phyloP scores from a whole-genome alignment of 31 red algal genomes.

The Asparagopsis taxiformis region DNA sequence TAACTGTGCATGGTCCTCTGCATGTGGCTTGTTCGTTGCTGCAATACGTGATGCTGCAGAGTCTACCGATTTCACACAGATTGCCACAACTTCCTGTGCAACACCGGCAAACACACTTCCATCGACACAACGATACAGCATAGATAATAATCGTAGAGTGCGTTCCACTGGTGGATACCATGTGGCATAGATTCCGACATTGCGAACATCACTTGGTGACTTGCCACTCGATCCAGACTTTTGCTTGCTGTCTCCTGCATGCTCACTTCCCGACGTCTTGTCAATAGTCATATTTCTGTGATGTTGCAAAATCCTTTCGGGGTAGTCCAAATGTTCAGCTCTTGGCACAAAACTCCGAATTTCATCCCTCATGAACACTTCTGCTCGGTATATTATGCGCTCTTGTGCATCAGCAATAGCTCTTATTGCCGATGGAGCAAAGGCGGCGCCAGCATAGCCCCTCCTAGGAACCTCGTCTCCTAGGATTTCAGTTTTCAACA shows the following conservation, averaged over 20 bases:
- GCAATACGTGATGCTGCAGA: constrained; percentile 60
- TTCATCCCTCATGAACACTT: constrained; percentile 79
- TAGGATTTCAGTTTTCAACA: constrained; percentile 73
- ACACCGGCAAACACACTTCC: constrained; percentile 87
- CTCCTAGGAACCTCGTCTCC: constrained; percentile 60
- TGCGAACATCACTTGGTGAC: constrained; percentile 16
- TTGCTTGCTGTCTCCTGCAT: not conserved
- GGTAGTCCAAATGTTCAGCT: constrained; percentile 66
- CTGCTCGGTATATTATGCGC: constrained; percentile 82
- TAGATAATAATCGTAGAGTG: constrained; percentile 78
- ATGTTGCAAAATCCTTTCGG: constrained; percentile 36
- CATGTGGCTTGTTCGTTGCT: constrained; percentile 19
- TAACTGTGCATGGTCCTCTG: constrained; percentile 80
- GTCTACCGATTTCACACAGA: constrained; percentile 74
- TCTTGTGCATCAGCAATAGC: constrained; percentile 89
- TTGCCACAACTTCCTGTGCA: constrained; percentile 85
- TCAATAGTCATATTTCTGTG: constrained; percentile 1
- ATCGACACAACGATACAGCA: constrained; percentile 88
- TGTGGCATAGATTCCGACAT: constrained; percentile 60
- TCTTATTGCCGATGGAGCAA: constrained; percentile 54
- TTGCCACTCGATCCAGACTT: not conserved
- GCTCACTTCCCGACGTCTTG: not conserved
- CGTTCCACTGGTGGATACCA: constrained; percentile 92
- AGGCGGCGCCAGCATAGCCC: constrained; percentile 55
- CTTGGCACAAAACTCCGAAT: constrained; percentile 69